Percentiles rank a stretch among this genome's conserved stretches.
Evolutionary conservation across 805 yeast species (phyloP).

Genomic region (Sporopachydermia lactativora): DNA sequence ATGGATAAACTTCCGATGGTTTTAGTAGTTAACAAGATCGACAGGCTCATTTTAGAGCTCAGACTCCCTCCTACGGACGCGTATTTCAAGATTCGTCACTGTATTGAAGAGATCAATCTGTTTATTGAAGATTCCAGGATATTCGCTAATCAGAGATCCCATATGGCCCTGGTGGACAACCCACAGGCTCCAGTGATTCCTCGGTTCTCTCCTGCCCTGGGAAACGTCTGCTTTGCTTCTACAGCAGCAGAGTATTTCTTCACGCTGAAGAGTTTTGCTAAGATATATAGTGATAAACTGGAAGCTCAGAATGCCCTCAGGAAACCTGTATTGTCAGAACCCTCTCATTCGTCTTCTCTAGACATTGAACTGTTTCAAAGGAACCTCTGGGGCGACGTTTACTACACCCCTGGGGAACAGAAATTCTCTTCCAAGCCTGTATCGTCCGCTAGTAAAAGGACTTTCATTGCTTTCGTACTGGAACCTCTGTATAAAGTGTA

Average conservation of each 20-base stretch:
- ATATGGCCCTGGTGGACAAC: conserved; percentile 3
- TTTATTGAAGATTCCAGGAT: conserved; percentile 26
- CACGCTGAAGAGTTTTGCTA: conserved; percentile 50
- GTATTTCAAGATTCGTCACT: conserved; percentile 47
- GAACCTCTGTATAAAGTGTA: conserved; percentile 72
- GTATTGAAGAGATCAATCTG: conserved; percentile 50
- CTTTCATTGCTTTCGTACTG: conserved; percentile 54
- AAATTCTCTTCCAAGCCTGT: conserved; percentile 27
- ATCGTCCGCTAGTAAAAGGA: conserved; percentile 14
- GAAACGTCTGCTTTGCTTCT: conserved; percentile 68
- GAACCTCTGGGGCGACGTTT: conserved; percentile 69
- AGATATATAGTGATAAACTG: conserved; percentile 27
- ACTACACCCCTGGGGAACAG: conserved; percentile 28
- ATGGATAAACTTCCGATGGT: conserved; percentile 35
- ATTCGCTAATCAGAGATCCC: conserved; percentile 9
- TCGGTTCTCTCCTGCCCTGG: conserved; percentile 41
- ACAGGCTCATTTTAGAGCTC: conserved; percentile 70
- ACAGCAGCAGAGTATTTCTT: conserved; percentile 48
- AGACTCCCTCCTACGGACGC: conserved; percentile 63
- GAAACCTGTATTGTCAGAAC: no score
- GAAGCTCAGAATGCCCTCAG: conserved; percentile 9
- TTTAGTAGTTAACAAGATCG: conserved; percentile 68
- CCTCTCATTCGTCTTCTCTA: no score
- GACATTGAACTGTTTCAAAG: conserved; percentile 30
- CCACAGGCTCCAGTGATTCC: conserved; percentile 8